phyloP scores from a whole-genome alignment of 2,329 filamentous ascomycete genomes.

The Venturia effusa region DNA sequence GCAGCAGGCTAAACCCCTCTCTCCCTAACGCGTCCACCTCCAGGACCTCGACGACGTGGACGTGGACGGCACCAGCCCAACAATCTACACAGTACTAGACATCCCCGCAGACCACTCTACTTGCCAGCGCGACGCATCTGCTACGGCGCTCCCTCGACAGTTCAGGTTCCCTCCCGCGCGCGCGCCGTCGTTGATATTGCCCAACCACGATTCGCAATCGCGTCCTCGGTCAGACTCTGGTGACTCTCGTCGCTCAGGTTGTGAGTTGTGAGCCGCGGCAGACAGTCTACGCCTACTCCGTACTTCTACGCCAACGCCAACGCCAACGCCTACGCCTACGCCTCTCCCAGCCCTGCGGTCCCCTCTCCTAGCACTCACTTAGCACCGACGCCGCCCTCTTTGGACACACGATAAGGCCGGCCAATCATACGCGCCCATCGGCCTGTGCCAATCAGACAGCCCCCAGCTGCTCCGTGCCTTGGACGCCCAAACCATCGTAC shows the following conservation, averaged over 20 bases:
- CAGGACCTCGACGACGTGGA: not conserved
- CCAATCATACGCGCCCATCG: not conserved
- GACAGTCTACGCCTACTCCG: too few species aligned
- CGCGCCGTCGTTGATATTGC: too few species aligned
- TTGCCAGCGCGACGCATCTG: not conserved
- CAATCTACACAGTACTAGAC: not conserved
- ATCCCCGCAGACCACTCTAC: not conserved
- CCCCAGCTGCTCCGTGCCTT: not conserved
- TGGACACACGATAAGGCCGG: constrained; percentile 1
- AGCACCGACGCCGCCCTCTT: not conserved
- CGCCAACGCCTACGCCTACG: too few species aligned
- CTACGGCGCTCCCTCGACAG: not conserved
- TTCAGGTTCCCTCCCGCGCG: too few species aligned
- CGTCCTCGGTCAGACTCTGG: too few species aligned
- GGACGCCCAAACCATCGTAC: not conserved
- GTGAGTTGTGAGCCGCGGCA: too few species aligned
- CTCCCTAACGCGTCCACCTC: not conserved
- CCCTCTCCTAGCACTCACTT: not conserved
- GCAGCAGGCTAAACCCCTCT: not conserved
- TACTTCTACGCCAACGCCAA: too few species aligned
- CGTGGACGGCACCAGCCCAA: not conserved
- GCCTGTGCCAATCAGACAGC: not conserved
- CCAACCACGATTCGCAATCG: too few species aligned
- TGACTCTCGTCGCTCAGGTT: too few species aligned
- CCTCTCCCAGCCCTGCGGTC: not conserved